A percentile compares a stretch with the other conserved stretches of the same genome.
phyloP scores from a whole-genome alignment of 2,329 filamentous ascomycete species.

The Cladosporium halotolerans region DNA sequence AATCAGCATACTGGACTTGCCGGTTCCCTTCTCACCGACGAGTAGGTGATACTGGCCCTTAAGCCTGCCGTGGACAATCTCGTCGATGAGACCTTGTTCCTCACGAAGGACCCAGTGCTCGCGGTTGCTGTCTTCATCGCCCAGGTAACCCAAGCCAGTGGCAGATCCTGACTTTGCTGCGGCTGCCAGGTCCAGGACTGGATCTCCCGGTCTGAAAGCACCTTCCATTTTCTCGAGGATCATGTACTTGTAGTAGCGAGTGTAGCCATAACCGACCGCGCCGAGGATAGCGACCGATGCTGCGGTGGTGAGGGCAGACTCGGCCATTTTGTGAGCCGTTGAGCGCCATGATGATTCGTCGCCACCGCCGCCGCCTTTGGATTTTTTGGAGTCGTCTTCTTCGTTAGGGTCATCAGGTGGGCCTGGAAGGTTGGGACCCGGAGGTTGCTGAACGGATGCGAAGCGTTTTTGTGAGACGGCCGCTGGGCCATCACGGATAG shows the following conservation, averaged over 20 bases:
- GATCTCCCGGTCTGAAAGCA: conserved; percentile 83
- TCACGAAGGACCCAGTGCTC: conserved; percentile 76
- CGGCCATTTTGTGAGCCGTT: conserved; percentile 47
- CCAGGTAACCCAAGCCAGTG: conserved; percentile 22
- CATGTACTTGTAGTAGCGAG: conserved; percentile 65
- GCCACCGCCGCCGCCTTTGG: conserved; percentile 7
- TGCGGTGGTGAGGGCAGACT: conserved; percentile 45
- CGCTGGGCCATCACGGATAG: neutral
- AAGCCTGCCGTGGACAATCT: conserved; percentile 68
- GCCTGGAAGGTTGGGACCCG: conserved; percentile 18
- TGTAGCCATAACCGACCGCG: conserved; percentile 60
- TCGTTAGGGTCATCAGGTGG: conserved; percentile 18
- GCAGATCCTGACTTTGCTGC: conserved; percentile 25
- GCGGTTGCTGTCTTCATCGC: conserved; percentile 43
- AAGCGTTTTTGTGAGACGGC: conserved; percentile 8
- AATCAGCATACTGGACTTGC: conserved; percentile 93
- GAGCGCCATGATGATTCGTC: conserved; percentile 21
- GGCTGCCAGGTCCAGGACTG: conserved; percentile 60
- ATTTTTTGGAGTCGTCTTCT: conserved; percentile 11
- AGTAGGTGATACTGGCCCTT: conserved; percentile 85
- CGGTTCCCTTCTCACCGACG: conserved; percentile 91
- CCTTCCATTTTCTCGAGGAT: conserved; percentile 89
- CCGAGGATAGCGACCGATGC: conserved; percentile 46
- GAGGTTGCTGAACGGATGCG: conserved; percentile 10
- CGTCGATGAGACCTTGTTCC: conserved; percentile 75